Evolutionary conservation across 768 basidiomycete genomes (phyloP), one percentile per base, ranked within the genome.

Genomic region (Lentinula lateritia): DNA sequence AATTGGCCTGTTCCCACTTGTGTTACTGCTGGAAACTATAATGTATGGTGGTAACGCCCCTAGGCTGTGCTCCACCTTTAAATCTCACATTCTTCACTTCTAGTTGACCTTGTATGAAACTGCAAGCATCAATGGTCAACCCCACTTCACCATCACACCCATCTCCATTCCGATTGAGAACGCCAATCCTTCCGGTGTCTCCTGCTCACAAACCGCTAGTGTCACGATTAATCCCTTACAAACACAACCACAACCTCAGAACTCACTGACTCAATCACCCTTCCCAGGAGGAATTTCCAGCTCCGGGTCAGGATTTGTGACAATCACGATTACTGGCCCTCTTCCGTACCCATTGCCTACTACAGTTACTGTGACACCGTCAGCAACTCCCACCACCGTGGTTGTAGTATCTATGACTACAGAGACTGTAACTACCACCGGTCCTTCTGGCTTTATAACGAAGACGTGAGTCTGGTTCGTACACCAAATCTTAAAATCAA

Each of bases 91-190:
- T 12, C 3, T 28, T 23, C 20, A 5, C 28, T 18, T 18, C 45
- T 58, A 83, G 81, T 66, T 81, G 42, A 82, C 80, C 1, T 72
- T 80, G 52, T 81, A 83, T 63, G 81, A 83, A 63, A 62, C 66
- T 3, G 75, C 76, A 2, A 68, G 70, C 28, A 67, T 77, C 41
- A 68, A 77, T 35, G 69, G 67, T 32, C 53, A 67, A 23, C 64
- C 65, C 10, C 74, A 67, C 61, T 81, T 78, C 60, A 67, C 74
- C 18, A 79, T 81, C 60, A 79, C 78, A 13, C 71, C 76, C 3
- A 68, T 81, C 20, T 71, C 75, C 2, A 66, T 80, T 12, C 67
- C 67, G 3, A 67, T 81, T 36, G 58, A 69, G 34, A 78, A 77
- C 63, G 42, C 63, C 16, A 65, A 61, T 45, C 66, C 67, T 23